Evolutionary conservation across 2,329 filamentous ascomycete genomes (phyloP).

Genomic region (Penicillium hesseltinei): DNA sequence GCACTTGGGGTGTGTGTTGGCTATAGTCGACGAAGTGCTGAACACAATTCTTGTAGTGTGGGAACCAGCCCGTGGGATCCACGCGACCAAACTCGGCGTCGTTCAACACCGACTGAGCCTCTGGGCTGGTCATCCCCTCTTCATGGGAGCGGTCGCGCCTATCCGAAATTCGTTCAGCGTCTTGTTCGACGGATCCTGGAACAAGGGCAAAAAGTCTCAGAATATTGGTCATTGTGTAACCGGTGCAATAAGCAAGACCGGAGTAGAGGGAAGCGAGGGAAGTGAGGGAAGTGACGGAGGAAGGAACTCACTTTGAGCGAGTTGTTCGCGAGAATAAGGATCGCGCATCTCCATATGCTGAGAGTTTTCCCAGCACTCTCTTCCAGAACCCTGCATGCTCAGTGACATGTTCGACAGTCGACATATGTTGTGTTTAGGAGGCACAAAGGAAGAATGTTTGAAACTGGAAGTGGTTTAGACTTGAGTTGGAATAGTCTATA

Average conservation of each 20-base stretch:
- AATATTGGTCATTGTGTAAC: conserved; percentile 66
- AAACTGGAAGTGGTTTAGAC: conserved; percentile 7
- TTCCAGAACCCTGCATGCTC: conserved; percentile 31
- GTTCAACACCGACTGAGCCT: conserved; percentile 11
- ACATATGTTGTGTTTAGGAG: conserved; percentile 19
- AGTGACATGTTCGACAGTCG: conserved; percentile 28
- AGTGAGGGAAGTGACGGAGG: neutral
- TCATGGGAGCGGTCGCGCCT: conserved; percentile 21
- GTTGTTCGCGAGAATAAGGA: conserved; percentile 26
- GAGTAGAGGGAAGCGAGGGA: neutral
- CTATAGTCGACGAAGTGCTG: conserved; percentile 85
- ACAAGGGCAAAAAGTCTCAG: conserved; percentile 19
- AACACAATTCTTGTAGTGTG: conserved; percentile 80
- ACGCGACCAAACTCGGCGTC: conserved; percentile 45
- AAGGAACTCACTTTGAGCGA: conserved; percentile 29
- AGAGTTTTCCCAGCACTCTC: conserved; percentile 33
- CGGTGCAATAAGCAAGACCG: conserved; percentile 26
- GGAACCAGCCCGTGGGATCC: conserved; percentile 82
- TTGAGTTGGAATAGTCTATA: neutral
- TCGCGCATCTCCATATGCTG: conserved; percentile 29
- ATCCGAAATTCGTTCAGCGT: conserved; percentile 29
- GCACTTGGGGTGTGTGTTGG: conserved; percentile 74
- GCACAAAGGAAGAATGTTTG: neutral
- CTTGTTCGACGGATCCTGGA: conserved; percentile 28
- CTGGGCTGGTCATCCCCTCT: conserved; percentile 14